A percentile compares a stretch with the other conserved stretches of the same genome.
phyloP scores from a whole-genome alignment of 371 early-diverging fungal genomes.

The Mortierella sp. region DNA sequence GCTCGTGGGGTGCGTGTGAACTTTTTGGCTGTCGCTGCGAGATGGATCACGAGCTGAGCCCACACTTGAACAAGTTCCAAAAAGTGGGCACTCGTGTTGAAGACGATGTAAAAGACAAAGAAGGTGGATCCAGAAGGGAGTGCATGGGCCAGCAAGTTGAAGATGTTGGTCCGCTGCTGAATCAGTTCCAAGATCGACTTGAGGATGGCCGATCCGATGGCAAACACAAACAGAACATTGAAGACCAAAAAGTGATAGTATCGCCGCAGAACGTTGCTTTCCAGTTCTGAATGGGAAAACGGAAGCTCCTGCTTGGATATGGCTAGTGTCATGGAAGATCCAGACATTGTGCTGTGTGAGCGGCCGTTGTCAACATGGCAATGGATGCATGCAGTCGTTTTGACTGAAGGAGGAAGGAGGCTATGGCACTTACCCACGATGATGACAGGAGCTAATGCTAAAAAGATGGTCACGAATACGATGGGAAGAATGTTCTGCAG shows the following conservation, averaged over 20 bases:
- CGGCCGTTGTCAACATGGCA: too few species aligned
- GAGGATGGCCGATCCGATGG: slow-evolving; percentile 84
- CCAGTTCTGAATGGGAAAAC: slow-evolving; percentile 70
- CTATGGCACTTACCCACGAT: slow-evolving; percentile 59
- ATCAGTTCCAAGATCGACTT: slow-evolving; percentile 74
- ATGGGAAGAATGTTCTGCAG: slow-evolving; percentile 77
- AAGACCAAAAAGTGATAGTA: slow-evolving; percentile 90
- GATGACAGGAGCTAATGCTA: slow-evolving; percentile 68
- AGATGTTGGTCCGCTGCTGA: slow-evolving; percentile 45
- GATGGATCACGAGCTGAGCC: slow-evolving; percentile 54
- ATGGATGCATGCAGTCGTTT: neutral
- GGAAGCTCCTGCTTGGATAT: slow-evolving; percentile 71
- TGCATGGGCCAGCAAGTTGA: slow-evolving; percentile 32
- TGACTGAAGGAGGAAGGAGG: too few species aligned
- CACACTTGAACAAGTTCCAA: slow-evolving; percentile 74
- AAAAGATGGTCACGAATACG: slow-evolving; percentile 72
- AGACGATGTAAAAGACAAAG: slow-evolving; percentile 81
- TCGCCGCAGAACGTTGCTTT: slow-evolving; percentile 76
- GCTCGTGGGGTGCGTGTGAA: slow-evolving; percentile 76
- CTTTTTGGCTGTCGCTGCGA: slow-evolving; percentile 33
- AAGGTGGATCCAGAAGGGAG: slow-evolving; percentile 74
- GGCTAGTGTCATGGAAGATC: too few species aligned
- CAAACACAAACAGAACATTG: slow-evolving; percentile 91
- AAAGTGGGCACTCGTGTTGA: slow-evolving; percentile 79
- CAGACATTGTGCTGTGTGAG: too few species aligned